Percentiles rank a stretch among this genome's conserved stretches.
Evolutionary conservation across 2,329 filamentous ascomycete genomes (phyloP).

Genomic region (Pseudomassariella vexata): DNA sequence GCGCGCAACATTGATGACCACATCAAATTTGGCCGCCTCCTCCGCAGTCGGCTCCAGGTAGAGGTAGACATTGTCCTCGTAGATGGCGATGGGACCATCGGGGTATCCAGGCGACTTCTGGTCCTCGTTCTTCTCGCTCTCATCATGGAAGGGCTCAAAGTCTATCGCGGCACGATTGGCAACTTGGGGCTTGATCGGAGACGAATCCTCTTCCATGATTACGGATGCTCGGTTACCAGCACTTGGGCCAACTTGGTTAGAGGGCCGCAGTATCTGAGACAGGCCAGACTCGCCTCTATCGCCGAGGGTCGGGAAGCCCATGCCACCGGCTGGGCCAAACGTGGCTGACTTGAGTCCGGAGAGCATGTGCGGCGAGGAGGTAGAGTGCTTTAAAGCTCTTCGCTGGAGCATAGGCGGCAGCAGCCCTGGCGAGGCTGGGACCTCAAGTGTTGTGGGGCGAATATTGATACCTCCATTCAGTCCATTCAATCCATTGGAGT

Average conservation of each 20-base stretch:
- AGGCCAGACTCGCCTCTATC: slow-evolving; percentile 55
- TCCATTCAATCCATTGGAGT: slow-evolving; percentile 40
- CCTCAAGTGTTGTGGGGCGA: slow-evolving; percentile 41
- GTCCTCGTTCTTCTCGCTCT: slow-evolving; percentile 69
- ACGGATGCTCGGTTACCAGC: slow-evolving; percentile 29
- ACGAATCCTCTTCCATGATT: slow-evolving; percentile 51
- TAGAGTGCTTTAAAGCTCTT: slow-evolving; percentile 60
- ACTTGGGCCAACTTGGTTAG: slow-evolving; percentile 29
- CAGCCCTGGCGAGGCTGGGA: slow-evolving; percentile 50
- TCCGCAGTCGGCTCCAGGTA: slow-evolving; percentile 76
- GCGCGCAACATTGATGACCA: slow-evolving; percentile 78
- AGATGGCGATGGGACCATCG: slow-evolving; percentile 75
- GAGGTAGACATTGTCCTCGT: slow-evolving; percentile 69
- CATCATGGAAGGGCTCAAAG: slow-evolving; percentile 53
- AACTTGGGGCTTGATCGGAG: slow-evolving; percentile 55
- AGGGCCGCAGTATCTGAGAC: slow-evolving; percentile 51
- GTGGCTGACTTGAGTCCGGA: slow-evolving; percentile 52
- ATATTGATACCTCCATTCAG: slow-evolving; percentile 34
- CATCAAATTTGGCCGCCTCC: slow-evolving; percentile 71
- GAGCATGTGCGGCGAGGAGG: slow-evolving; percentile 62
- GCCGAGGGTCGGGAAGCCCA: slow-evolving; percentile 57
- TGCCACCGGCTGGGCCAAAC: slow-evolving; percentile 56
- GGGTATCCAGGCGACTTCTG: slow-evolving; percentile 80
- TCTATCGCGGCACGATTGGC: slow-evolving; percentile 54
- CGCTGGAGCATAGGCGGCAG: slow-evolving; percentile 53